Percentiles rank a stretch among this genome's conserved stretches.
Conservation (phyloP, 2,329 filamentous ascomycete species). For the Aureobasidium sp. region DNA sequence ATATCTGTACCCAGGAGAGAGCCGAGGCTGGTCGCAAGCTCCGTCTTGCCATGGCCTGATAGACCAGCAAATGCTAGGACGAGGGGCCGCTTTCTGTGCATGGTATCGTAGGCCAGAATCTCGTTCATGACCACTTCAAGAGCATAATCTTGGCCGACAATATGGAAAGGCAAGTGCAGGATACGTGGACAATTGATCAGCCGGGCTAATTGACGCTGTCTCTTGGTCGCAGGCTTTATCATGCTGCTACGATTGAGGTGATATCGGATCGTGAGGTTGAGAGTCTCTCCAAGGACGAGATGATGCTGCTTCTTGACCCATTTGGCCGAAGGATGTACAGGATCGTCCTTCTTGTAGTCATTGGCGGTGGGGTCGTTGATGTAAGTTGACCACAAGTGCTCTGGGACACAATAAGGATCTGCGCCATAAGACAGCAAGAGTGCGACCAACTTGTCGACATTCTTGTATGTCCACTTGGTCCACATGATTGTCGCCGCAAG, state of each 20-base stretch:
- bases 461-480: not conserved
- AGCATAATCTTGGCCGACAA: not conserved
- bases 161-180: not conserved
- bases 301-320: not conserved
- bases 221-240: not conserved
- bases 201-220: not conserved
- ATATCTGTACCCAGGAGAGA: constrained; percentile 36
- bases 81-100: not conserved
- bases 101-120: not conserved
- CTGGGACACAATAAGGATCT: not conserved
- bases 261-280: not conserved
- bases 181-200: not conserved
- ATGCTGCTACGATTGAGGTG: not conserved
- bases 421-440: not conserved
- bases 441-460: not conserved
- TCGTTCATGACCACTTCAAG: not conserved
- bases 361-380: not conserved
- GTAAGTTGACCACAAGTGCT: not conserved
- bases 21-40: constrained; percentile 39
- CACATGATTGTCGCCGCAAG: not conserved
- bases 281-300: not conserved
- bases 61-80: constrained; percentile 39
- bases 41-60: constrained; percentile 46
- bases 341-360: not conserved
- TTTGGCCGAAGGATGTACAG: not conserved